These are phyloP conservation scores for Clonostachys solani DNA, from an alignment of 2,329 filamentous ascomycete species.

Conservation along the genomic window DNA sequence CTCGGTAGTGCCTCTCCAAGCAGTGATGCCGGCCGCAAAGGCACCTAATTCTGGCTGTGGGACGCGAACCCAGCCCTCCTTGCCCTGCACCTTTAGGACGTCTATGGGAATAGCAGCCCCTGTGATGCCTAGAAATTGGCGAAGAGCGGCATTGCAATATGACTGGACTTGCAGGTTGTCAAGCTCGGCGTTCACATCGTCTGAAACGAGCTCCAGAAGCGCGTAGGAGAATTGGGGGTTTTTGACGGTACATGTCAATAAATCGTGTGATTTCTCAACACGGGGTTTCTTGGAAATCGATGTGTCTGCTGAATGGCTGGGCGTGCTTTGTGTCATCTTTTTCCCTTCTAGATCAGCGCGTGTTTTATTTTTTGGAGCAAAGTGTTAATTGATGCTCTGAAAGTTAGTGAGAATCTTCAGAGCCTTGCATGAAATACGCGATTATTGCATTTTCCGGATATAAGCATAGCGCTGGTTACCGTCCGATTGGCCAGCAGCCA, in stretches of 20 bases:
- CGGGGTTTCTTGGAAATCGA: slow-evolving; percentile 5
- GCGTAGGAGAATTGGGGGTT: slow-evolving; percentile 51
- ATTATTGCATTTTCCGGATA: not conserved
- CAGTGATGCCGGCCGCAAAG: slow-evolving; percentile 61
- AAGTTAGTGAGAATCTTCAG: not conserved
- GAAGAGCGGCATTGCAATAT: slow-evolving; percentile 59
- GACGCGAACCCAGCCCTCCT: slow-evolving; percentile 60
- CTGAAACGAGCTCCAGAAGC: slow-evolving; percentile 43
- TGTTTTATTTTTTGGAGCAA: not conserved
- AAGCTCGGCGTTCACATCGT: slow-evolving; percentile 24
- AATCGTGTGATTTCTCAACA: slow-evolving; percentile 37
- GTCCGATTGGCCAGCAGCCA: not conserved
- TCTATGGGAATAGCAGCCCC: slow-evolving; percentile 67
- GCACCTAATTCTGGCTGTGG: slow-evolving; percentile 55
- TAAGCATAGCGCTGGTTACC: not conserved
- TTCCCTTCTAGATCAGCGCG: slow-evolving; percentile 7
- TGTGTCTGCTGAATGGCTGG: slow-evolving; percentile 2
- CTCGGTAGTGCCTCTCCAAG: slow-evolving; percentile 50
- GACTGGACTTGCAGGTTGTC: slow-evolving; percentile 60
- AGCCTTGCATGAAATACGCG: not conserved
- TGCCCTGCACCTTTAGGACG: slow-evolving; percentile 56
- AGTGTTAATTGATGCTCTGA: not conserved
- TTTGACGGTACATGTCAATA: slow-evolving; percentile 47
- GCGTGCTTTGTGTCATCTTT: slow-evolving; percentile 13
- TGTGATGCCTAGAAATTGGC: slow-evolving; percentile 65